Evolutionary conservation across 2,329 filamentous ascomycete species (phyloP).

Genomic region (Epicoccum nigrum): DNA sequence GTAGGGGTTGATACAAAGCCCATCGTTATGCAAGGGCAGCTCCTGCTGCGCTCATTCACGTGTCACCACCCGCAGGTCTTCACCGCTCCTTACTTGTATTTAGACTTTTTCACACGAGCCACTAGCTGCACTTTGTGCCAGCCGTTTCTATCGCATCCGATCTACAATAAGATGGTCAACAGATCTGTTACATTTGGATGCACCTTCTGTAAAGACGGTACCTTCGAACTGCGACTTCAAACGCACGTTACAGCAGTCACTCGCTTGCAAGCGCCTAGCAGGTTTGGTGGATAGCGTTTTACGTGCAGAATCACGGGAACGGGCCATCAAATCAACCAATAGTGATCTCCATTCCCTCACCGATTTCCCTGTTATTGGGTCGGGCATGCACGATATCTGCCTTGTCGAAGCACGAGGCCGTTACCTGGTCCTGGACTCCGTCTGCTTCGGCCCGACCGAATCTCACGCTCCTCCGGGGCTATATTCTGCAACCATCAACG

Average conservation of each 20-base stretch:
- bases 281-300: not conserved
- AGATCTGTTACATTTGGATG: too few species aligned
- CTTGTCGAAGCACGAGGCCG: constrained; percentile 1
- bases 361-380: constrained; percentile 3
- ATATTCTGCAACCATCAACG: not conserved
- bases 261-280: not conserved
- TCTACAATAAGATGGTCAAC: not conserved
- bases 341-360: constrained; percentile 1
- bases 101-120: not conserved
- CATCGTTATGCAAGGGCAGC: too few species aligned
- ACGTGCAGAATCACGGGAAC: not conserved
- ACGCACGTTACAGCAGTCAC: not conserved
- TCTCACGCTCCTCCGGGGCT: not conserved
- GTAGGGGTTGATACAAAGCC: too few species aligned
- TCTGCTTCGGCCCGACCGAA: not conserved
- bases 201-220: too few species aligned
- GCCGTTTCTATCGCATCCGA: not conserved
- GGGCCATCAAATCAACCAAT: not conserved
- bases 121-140: not conserved
- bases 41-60: too few species aligned
- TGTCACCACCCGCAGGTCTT: not conserved
- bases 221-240: too few species aligned
- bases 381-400: not conserved
- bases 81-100: not conserved
- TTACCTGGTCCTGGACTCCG: not conserved